Evolutionary conservation across 495 filamentous ascomycete genomes (phyloP).

Genomic region (Xylaria bambusicola): DNA sequence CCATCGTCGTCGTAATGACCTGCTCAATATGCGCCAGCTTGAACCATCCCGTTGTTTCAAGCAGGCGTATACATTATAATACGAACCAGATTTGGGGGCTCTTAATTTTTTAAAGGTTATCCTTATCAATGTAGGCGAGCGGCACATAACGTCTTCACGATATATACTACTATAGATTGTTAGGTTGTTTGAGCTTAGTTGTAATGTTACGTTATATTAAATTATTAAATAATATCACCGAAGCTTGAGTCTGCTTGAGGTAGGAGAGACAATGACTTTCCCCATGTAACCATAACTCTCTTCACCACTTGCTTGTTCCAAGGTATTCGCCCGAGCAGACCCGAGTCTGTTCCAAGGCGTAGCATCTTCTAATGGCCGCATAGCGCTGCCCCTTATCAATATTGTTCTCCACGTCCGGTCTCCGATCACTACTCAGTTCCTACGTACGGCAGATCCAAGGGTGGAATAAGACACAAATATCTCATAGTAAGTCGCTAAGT

Average conservation of each 20-base stretch:
- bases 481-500: too few relatives aligned
- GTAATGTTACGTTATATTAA: background rate
- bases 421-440: conserved; percentile 7
- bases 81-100: conserved; percentile 2
- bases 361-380: background rate
- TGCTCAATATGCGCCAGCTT: background rate
- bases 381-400: background rate
- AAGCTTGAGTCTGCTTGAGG: background rate
- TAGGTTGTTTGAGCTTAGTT: too few relatives aligned
- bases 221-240: background rate
- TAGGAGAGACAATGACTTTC: background rate
- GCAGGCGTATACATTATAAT: background rate
- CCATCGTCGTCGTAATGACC: background rate
- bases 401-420: background rate
- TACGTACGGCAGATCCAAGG: conserved; percentile 2
- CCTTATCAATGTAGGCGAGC: background rate
- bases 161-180: too few relatives aligned
- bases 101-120: background rate
- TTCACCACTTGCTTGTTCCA: background rate
- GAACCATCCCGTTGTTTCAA: background rate
- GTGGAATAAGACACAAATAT: background rate
- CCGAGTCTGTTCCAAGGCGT: background rate
- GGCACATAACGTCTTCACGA: background rate
- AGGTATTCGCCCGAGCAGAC: background rate
- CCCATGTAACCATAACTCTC: background rate